Conservation (phyloP, 2,329 filamentous ascomycete genomes). For the Diaporthe ilicicola region DNA sequence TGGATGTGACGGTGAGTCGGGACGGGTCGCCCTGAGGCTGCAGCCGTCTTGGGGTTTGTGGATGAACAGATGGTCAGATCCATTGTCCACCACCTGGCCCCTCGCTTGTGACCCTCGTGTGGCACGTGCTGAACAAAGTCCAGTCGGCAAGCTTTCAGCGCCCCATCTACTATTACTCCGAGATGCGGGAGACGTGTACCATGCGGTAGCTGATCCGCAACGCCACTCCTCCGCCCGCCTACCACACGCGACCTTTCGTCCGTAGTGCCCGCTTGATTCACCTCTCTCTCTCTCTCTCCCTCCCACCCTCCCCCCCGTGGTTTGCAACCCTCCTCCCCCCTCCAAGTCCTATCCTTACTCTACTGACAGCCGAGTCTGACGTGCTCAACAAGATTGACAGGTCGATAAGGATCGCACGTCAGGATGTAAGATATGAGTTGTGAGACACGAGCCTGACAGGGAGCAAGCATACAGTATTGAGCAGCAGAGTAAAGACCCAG, state of each 20-base stretch:
- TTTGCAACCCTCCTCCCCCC: not conserved
- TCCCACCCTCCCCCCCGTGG: too few relatives aligned
- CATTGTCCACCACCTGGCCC: not conserved
- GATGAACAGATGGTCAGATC: slow-evolving; percentile 23
- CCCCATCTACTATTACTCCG: slow-evolving; percentile 19
- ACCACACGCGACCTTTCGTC: slow-evolving; percentile 10
- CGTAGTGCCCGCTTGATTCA: not conserved
- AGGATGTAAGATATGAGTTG: slow-evolving; percentile 3
- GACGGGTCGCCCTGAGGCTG: slow-evolving; percentile 12
- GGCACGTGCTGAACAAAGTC: slow-evolving; percentile 9
- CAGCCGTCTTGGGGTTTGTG: not conserved
- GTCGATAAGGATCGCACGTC: slow-evolving; percentile 19
- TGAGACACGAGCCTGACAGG: not conserved
- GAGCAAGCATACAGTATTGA: not conserved
- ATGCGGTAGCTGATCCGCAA: not conserved
- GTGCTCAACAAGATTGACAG: slow-evolving; percentile 22
- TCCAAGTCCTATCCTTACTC: not conserved
- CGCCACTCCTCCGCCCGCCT: not conserved
- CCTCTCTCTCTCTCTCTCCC: not conserved
- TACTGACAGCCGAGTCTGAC: slow-evolving; percentile 17
- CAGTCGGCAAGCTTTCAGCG: not conserved
- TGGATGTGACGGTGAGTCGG: slow-evolving; percentile 16
- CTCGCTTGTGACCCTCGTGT: not conserved
- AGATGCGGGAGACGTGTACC: not conserved
- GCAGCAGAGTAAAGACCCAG: too few relatives aligned